Percentiles rank a stretch among this genome's conserved stretches.
phyloP scores from a whole-genome alignment of 495 filamentous ascomycete genomes.

The Tetracladium setigerum region DNA sequence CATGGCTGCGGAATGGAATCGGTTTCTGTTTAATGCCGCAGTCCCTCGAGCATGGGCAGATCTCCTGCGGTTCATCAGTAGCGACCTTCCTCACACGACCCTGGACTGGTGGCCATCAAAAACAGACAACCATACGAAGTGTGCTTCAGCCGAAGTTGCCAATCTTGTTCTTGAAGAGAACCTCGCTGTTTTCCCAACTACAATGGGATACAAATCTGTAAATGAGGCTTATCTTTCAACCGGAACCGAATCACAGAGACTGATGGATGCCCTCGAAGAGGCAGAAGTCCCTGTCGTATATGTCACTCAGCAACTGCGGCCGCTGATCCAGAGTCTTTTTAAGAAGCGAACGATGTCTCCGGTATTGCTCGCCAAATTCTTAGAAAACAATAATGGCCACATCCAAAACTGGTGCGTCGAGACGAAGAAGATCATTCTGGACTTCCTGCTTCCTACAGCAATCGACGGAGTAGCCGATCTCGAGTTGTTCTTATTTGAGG shows the following conservation, averaged over 20 bases:
- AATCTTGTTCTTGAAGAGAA: slow-evolving; percentile 7
- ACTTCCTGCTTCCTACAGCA: slow-evolving; percentile 2
- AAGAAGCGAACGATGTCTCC: slow-evolving; percentile 1
- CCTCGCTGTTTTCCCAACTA: slow-evolving; percentile 10
- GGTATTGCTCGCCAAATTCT: background rate
- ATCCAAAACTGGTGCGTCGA: slow-evolving; percentile 1
- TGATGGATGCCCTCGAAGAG: slow-evolving; percentile 10
- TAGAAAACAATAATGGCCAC: background rate
- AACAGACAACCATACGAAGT: background rate
- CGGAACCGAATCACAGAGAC: background rate
- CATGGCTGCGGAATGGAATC: slow-evolving; percentile 28
- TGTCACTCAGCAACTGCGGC: background rate
- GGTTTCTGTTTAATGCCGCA: slow-evolving; percentile 25
- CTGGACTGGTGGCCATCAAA: slow-evolving; percentile 10
- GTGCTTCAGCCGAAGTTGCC: slow-evolving; percentile 5
- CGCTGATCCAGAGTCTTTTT: slow-evolving; percentile 1
- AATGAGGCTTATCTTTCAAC: slow-evolving; percentile 3
- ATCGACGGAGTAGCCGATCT: slow-evolving; percentile 6
- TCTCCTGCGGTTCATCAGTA: slow-evolving; percentile 4
- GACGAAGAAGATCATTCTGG: slow-evolving; percentile 13
- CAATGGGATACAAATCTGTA: slow-evolving; percentile 3
- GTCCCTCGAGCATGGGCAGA: slow-evolving; percentile 27
- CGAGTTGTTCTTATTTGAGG: slow-evolving; percentile 14
- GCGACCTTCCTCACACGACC: background rate
- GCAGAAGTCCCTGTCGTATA: slow-evolving; percentile 12